Evolutionary conservation across 2,329 filamentous ascomycete species (phyloP), one percentile per base, ranked within the genome.

Genomic region (Microdochium bolleyi): DNA sequence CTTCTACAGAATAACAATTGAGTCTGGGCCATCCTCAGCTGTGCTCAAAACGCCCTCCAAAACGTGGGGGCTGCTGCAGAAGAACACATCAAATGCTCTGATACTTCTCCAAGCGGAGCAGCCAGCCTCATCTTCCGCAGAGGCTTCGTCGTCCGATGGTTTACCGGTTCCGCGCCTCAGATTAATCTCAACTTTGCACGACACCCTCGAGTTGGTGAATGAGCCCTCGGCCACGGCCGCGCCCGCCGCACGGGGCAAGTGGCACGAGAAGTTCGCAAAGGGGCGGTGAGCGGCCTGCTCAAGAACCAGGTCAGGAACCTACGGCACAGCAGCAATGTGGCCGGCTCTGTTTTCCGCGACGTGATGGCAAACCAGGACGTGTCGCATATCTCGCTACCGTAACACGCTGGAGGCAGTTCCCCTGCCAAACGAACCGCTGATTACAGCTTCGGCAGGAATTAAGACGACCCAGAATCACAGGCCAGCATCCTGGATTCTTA

Each of bases 81-180:
- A 85, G 64, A 85, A 85, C 64, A 85, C 83, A 0, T 86, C 83
- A 48, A 86, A 86, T 62, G 77, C 79, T n/a, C 72, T 86, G 49
- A 78, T 85, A 60, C 64, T 86, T 2, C 69, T 85, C 30, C 63
- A 69, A 24, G 68, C 63, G 9, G 61, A 60, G 25, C 53, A 60
- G n/a, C 52, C 50, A 7, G 52, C 16, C 5, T 13, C 41, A 19
- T 21, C 41, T 21, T 21, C 41, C 3, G 41, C 50, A 32, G n/a
- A 44, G 25, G 25, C 49, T 19, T 50, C 52, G 41, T 51, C 56
- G 24, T 11, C 54, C 19, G 57, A 57, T 5, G 27, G 11, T 25
- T 64, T 65, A 11, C 59, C 67, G 8, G 62, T 67, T 27, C 57
- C 66, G 1, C 70, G 71, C 11, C 58, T 85, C 2, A 70, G 69